Base-by-base conservation (phyloP, 148 eudicot species). In the Tetragonia tetragonoides region DNA sequence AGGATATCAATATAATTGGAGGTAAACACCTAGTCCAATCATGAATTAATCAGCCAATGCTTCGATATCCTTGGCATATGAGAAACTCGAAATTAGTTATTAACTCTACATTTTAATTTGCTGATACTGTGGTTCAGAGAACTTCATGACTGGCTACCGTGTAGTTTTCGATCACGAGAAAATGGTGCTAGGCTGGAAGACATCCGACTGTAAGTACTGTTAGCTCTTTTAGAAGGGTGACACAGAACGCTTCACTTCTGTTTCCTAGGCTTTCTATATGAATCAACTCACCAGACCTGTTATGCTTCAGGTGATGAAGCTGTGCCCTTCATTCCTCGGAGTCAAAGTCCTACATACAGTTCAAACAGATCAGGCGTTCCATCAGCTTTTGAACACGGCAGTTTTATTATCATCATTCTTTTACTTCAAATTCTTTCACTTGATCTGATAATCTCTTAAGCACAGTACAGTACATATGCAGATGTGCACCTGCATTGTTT, bases 111-210 rank as follows among this genome's bases (percentile, higher is more conserved):
- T 10, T 65, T 20, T 74, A 79, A 16, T 74, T 40, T 12, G 47
- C 14, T 44, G 2, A 5, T 44, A 44, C n/a, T 38, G 0, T 68
- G 28, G 34, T 69, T 37, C 87, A 86, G 89, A 79, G 70, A 86
- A 86, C 61, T 84, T 86, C 80, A 79, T 86, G 87, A 79, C 82
- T 77, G 85, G 89, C 37, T 82, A 86, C 60, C 85, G 85, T 40
- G 59, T 86, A 12, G 87, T 86, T 62, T 86, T 86, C 62, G 80
- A 86, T 79, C 84, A 77, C 16, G 87, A 86, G 74, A 79, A 76
- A 69, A 85, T 80, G 82, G 76, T 78, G 16, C 17, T 86, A 21
- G 89, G 85, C 66, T 86, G 89, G 89, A 79, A 77, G 67, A 53
- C 75, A 20, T 84, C 86, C 2, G 81, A 86, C 63, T 86, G 88